phyloP scores from a whole-genome alignment of 2,329 filamentous ascomycete species.

The Colletotrichum tropicale region DNA sequence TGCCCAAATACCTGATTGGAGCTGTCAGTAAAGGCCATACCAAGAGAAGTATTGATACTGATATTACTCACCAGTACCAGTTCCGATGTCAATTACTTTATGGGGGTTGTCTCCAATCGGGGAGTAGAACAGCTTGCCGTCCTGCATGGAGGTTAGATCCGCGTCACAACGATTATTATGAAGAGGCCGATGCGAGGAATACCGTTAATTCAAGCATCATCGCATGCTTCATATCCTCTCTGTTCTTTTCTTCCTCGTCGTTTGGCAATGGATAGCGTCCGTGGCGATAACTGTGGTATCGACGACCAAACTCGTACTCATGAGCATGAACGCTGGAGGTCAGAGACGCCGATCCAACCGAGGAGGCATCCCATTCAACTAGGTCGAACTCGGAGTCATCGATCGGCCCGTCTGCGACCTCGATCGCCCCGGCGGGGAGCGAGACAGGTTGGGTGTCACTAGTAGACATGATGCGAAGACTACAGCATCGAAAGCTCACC shows the following conservation, averaged over 20 bases:
- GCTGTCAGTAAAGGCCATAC: no score
- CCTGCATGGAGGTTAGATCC: constrained; percentile 21
- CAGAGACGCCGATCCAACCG: constrained; percentile 34
- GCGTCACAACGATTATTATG: background rate
- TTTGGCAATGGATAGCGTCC: constrained; percentile 53
- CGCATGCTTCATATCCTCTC: constrained; percentile 50
- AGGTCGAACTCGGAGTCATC: constrained; percentile 14
- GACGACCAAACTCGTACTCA: constrained; percentile 42
- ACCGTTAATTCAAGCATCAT: constrained; percentile 49
- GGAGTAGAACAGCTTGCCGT: constrained; percentile 42
- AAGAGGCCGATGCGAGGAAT: background rate
- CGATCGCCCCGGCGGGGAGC: background rate
- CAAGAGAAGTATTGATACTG: no score
- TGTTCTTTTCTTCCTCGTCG: constrained; percentile 47
- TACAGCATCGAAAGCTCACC: background rate
- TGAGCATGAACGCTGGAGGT: constrained; percentile 40
- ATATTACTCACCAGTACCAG: constrained; percentile 45
- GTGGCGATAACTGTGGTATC: constrained; percentile 48
- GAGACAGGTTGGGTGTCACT: background rate
- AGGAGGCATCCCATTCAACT: constrained; percentile 25
- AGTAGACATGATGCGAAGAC: background rate
- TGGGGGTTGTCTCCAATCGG: constrained; percentile 43
- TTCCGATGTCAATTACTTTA: constrained; percentile 53
- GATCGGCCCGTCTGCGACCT: background rate
- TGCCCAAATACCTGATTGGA: background rate